phyloP scores from a whole-genome alignment of 345 rosid species.

The Excoecaria agallocha region DNA sequence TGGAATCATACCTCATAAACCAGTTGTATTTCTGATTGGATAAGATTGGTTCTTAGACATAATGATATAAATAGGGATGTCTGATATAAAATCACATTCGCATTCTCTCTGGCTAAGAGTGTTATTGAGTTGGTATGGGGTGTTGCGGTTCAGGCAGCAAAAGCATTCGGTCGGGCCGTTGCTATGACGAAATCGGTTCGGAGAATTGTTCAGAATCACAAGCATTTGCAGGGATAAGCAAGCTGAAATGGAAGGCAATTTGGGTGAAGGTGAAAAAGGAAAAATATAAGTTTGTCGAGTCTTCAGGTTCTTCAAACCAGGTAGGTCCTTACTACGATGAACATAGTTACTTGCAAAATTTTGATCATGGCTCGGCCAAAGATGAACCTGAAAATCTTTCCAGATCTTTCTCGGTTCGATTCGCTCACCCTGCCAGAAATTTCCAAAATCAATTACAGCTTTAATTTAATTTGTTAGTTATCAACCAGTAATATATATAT shows the following conservation, averaged over 20 bases:
- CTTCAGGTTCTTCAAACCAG: conserved; percentile 7
- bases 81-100: too few relatives aligned
- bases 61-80: too few relatives aligned
- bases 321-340: conserved; percentile 31
- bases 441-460: not conserved
- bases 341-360: conserved; percentile 42
- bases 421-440: conserved; percentile 33
- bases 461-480: too few relatives aligned
- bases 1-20: too few relatives aligned
- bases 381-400: conserved; percentile 45
- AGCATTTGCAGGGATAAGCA: conserved; percentile 1
- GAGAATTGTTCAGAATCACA: not conserved
- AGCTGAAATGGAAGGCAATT: conserved; percentile 34
- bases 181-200: not conserved
- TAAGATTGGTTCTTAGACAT: too few relatives aligned
- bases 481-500: too few relatives aligned
- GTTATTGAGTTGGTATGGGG: not conserved
- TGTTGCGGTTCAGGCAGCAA: conserved; percentile 18
- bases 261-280: conserved; percentile 42
- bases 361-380: conserved; percentile 42
- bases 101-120: too few relatives aligned
- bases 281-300: conserved; percentile 28
- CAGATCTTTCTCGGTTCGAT: conserved; percentile 46
- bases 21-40: too few relatives aligned
- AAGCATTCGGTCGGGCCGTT: not conserved